Evolutionary conservation across 805 yeast genomes (phyloP).

Genomic region (Pichia cephalocereana): DNA sequence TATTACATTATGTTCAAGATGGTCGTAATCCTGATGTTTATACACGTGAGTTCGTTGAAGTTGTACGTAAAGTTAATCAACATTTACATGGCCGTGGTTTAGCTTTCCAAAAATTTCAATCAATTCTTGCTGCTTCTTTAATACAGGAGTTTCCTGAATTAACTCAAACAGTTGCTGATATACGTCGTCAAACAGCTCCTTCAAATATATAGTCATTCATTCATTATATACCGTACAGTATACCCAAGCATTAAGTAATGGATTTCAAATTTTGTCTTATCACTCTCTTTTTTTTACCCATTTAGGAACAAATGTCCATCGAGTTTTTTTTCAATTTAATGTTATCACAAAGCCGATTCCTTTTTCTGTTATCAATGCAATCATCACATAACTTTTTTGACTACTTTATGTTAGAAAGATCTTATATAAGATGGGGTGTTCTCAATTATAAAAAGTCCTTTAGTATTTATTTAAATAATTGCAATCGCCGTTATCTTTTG

Average conservation of each 20-base stretch:
- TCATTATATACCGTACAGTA: too few relatives aligned
- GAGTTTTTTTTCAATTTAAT: background rate
- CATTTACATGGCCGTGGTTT: constrained; percentile 74
- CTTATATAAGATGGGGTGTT: too few relatives aligned
- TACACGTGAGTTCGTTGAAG: constrained; percentile 93
- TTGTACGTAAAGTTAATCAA: constrained; percentile 84
- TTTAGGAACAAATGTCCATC: background rate
- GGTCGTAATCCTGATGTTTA: constrained; percentile 97
- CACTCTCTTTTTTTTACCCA: background rate
- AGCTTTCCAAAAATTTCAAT: constrained; percentile 48
- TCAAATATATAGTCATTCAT: background rate
- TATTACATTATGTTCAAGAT: constrained; percentile 85
- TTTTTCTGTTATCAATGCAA: too few relatives aligned
- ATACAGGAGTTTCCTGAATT: constrained; percentile 74
- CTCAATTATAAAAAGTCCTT: too few relatives aligned
- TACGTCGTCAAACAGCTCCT: background rate
- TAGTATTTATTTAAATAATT: too few relatives aligned
- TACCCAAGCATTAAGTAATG: too few relatives aligned
- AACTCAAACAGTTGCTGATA: constrained; percentile 34
- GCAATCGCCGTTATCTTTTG: too few relatives aligned
- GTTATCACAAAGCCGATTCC: background rate
- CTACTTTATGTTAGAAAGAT: too few relatives aligned
- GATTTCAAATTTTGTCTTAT: background rate
- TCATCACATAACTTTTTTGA: too few relatives aligned
- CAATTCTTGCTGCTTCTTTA: constrained; percentile 60